Base-by-base conservation (phyloP, 2,329 filamentous ascomycete genomes). In the Cordyceps fumosorosea region DNA sequence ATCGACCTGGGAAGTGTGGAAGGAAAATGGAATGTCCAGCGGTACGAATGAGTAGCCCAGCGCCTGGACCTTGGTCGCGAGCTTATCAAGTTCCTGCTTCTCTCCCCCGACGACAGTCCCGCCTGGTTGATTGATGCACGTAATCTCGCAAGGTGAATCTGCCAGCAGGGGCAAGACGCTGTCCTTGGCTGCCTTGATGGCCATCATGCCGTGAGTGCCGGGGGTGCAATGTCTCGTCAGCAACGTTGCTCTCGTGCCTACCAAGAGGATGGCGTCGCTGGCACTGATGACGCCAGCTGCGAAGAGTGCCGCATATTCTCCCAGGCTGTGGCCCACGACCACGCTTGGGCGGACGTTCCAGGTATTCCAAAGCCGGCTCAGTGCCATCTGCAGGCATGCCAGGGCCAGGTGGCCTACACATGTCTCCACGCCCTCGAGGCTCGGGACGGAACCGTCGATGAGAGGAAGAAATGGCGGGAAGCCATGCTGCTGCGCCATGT, bases 231-330 rank as follows among this genome's bases (percentile, higher is more conserved):
- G 82, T 60, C 84, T 77, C 51, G 86, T 81, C 3, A 92, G 78
- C 18, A 91, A 77, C 69, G 83, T 77, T 18, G 89, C 89, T 65
- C 90, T 83, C 59, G 78, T 73, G 45, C 89, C 89, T 22, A 92
- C 88, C 1, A 93, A 79, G 66, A 86, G 87, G 61, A 93, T 83
- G 69, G 88, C 84, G 70, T 91, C 89, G 67, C 84, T 84, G 22
- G 84, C 85, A 20, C 87, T 89, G 34, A 91, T 77, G 18, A 91
- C 87, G 56, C 88, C 89, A 59, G 89, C 86, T 47, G 86, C 80
- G 68, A 89, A 81, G 12, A 91, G 81, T 47, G 89, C 88, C 44
- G 89, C 87, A 68, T 90, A 91, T 72, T 91, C 88, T 59, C 89
- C 89, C 32, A 91, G 76, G 67, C 86, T 89, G 72, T 85, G 84